phyloP scores from a whole-genome alignment of 148 eudicot species.

The Silene conica region DNA sequence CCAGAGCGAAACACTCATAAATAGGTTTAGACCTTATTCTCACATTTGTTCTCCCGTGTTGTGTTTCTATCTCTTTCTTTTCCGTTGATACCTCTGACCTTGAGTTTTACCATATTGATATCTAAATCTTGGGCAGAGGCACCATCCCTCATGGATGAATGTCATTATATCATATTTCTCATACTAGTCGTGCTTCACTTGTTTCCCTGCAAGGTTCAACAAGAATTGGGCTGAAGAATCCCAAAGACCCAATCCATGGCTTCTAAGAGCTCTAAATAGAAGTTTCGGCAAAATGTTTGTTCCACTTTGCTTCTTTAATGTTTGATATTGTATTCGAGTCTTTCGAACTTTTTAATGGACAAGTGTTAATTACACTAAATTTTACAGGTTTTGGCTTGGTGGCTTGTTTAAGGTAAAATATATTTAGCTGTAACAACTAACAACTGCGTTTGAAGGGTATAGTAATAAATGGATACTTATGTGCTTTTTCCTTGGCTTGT shows the following conservation, averaged over 20 bases:
- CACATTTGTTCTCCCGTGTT: slow-evolving; percentile 2
- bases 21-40: slow-evolving; percentile 30
- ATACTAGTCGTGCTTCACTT: neutral
- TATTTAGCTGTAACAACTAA: neutral
- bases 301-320: neutral
- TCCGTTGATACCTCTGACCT: neutral
- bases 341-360: neutral
- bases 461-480: neutral
- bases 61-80: neutral
- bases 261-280: slow-evolving; percentile 64
- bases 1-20: slow-evolving; percentile 60
- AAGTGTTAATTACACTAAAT: neutral
- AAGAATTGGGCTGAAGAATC: slow-evolving; percentile 63
- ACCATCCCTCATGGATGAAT: neutral
- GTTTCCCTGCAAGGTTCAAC: slow-evolving; percentile 48
- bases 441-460: neutral
- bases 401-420: slow-evolving; percentile 3
- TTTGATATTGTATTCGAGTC: neutral
- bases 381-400: slow-evolving; percentile 9
- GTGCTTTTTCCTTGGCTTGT: neutral
- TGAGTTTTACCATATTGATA: slow-evolving; percentile 2
- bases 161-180: neutral
- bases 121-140: neutral
- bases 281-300: slow-evolving; percentile 69
- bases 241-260: slow-evolving; percentile 65